Base-by-base conservation (phyloP, 768 basidiomycete genomes). In the Mrakia blollopis region DNA sequence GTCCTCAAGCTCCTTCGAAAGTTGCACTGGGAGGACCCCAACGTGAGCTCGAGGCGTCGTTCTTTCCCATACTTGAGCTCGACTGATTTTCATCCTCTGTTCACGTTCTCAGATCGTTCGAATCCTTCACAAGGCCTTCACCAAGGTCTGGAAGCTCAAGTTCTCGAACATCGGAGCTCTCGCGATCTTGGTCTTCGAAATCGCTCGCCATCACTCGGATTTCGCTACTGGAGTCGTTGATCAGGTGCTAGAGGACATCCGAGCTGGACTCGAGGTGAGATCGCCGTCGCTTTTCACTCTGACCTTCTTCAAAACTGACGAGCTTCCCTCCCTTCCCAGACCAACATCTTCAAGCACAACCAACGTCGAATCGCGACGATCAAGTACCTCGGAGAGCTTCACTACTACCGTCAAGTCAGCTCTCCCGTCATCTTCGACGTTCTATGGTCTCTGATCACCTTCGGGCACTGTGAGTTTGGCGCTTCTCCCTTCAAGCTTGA, bases 131-230 rank as follows among this genome's bases (percentile, higher is more conserved):
- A 92, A 92, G 82, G 89, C 92, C 57, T 99, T 99, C 85, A 92
- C 92, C n/a, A 96, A 97, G 81, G 92, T 96, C 3, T 97, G 96
- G 94, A 98, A 98, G 83, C 88, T 98, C 85, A 96, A 94, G 81
- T 98, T 91, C 82, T 87, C 90, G 77, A 96, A 92, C 81, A 89
- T 99, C 80, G 88, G 90, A 75, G 87, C 97, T 39, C 86, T 98
- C 70, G 95, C 97, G 16, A 96, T 97, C 89, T 86, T 98, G 77
- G 91, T 95, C 3, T 95, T 95, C 81, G 97, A 98, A 82, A 86
- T 99, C 63, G 93, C 95, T 82, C 88, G 93, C 37, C 97, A 96
- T 83, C 93, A 93, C 79, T 91, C 94, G 14, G 89, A 91, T 3
- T 99, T 98, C 83, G 87, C 90, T 18, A 88, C 97, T 70, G 87